A percentile compares a stretch with the other conserved stretches of the same genome.
phyloP scores from a whole-genome alignment of 1,139 yeast species.

The Scheffersomyces titani region DNA sequence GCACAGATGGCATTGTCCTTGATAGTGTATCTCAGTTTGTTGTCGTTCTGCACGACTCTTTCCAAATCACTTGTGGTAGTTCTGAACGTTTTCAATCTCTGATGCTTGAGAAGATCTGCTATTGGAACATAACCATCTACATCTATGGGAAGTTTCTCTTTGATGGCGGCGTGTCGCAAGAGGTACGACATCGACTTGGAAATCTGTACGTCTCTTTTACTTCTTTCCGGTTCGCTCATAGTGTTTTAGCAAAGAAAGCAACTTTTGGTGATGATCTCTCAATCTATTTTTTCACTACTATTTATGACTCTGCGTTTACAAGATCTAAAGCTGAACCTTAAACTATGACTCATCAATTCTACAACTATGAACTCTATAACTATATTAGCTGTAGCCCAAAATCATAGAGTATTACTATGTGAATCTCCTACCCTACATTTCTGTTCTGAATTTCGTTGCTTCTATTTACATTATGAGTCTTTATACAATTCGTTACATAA shows the following conservation, averaged over 20 bases:
- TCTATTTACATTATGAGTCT: not conserved
- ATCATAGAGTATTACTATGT: no score
- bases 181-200: conserved; percentile 77
- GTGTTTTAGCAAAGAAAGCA: not conserved
- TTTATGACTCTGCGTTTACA: not conserved
- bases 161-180: conserved; percentile 81
- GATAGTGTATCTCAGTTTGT: conserved; percentile 67
- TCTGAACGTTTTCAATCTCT: conserved; percentile 56
- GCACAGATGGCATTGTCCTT: conserved; percentile 62
- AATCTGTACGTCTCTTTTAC: conserved; percentile 52
- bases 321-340: not conserved
- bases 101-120: conserved; percentile 53
- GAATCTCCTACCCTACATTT: no score
- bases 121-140: conserved; percentile 65
- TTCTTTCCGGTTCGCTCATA: conserved; percentile 13
- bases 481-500: not conserved
- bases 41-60: conserved; percentile 63
- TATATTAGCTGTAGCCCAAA: no score
- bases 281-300: not conserved
- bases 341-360: not conserved
- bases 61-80: conserved; percentile 59
- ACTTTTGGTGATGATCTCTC: not conserved
- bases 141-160: conserved; percentile 67
- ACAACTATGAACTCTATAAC: not conserved
- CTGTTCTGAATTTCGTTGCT: not conserved